A percentile compares a stretch with the other conserved stretches of the same genome.
Evolutionary conservation across 2,329 filamentous ascomycete genomes (phyloP).

Genomic region (Macrophomina phaseolina): DNA sequence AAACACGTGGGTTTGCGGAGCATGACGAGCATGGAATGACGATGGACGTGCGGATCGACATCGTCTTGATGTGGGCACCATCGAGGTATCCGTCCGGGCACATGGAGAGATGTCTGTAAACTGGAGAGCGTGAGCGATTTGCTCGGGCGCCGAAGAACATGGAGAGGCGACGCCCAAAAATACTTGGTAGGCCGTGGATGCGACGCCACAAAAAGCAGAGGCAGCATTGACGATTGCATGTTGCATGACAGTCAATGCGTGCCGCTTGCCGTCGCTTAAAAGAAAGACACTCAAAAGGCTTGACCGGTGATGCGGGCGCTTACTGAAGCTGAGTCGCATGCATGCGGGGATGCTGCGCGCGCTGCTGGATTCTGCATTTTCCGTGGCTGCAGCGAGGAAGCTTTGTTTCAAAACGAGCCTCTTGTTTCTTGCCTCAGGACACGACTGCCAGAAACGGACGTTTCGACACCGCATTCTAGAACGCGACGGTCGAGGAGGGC

Average conservation of each 20-base stretch:
- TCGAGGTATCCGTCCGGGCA: not conserved
- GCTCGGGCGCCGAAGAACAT: not conserved
- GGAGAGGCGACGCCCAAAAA: not conserved
- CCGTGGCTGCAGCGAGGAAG: not conserved
- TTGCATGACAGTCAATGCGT: conserved; percentile 14
- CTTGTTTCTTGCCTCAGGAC: conserved; percentile 9
- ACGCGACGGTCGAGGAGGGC: not conserved
- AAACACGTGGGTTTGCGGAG: not conserved
- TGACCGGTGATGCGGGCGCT: conserved; percentile 10
- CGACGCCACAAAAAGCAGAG: not conserved
- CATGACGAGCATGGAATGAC: not conserved
- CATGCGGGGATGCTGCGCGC: conserved; percentile 8
- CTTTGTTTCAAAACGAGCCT: conserved; percentile 6
- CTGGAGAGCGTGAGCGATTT: not conserved
- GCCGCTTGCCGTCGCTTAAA: conserved; percentile 7
- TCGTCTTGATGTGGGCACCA: not conserved
- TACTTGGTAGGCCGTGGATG: not conserved
- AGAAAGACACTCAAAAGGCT: not conserved
- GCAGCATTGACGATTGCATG: not conserved
- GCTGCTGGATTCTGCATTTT: not conserved
- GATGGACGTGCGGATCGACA: not conserved
- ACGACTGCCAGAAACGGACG: not conserved
- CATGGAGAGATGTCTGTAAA: not conserved
- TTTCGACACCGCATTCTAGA: conserved; percentile 10
- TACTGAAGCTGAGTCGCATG: conserved; percentile 15